These are phyloP conservation scores for Isabelozyma pseudorhagii DNA, from an alignment of 805 yeast species.

Conservation along the genomic window DNA sequence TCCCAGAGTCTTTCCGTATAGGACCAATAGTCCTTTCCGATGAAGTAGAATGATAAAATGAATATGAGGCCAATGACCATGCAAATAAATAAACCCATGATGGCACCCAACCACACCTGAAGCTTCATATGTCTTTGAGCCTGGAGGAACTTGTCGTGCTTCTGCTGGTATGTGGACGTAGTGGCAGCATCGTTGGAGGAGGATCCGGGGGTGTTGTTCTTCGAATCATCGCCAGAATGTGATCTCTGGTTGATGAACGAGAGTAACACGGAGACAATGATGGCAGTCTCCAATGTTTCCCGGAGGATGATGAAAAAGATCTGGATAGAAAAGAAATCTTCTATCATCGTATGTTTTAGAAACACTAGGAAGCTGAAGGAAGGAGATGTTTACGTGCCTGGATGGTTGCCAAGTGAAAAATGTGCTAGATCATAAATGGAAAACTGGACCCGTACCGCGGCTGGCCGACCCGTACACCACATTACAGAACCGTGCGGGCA, in stretches of 20 bases:
- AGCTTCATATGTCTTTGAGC: slow-evolving; percentile 34
- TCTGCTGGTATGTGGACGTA: not conserved
- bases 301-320: slow-evolving; percentile 71
- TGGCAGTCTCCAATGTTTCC: slow-evolving; percentile 70
- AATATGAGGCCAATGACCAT: slow-evolving; percentile 69
- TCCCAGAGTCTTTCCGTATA: slow-evolving; percentile 88
- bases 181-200: not conserved
- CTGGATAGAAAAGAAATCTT: slow-evolving; percentile 63
- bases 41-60: slow-evolving; percentile 63
- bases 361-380: not conserved
- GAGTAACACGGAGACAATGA: slow-evolving; percentile 71
- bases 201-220: not conserved
- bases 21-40: slow-evolving; percentile 87
- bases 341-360: slow-evolving; percentile 8
- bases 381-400: not conserved
- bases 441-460: not conserved
- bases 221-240: not conserved
- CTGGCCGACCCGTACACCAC: not conserved
- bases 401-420: not conserved
- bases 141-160: not conserved
- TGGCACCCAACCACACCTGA: slow-evolving; percentile 84
- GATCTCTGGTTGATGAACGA: slow-evolving; percentile 65
- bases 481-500: not conserved
- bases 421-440: not conserved
- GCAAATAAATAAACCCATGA: slow-evolving; percentile 67